These are phyloP conservation scores for Cochlearia excelsa DNA, from an alignment of 345 rosid species.

Conservation along the genomic window DNA sequence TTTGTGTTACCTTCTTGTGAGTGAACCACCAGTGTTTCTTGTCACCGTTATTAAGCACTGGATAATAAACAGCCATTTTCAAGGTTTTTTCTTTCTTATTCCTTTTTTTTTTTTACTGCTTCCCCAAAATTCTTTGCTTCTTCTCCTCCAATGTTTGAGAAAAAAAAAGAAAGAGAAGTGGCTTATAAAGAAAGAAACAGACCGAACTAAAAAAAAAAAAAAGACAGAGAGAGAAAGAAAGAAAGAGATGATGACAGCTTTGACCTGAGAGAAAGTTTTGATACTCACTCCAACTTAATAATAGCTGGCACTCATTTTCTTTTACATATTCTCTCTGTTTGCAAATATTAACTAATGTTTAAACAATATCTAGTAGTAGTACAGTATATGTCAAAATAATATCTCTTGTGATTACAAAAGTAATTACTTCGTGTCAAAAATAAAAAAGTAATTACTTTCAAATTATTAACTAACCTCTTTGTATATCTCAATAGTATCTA, in stretches of 20 bases:
- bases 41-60: slow-evolving; percentile 30
- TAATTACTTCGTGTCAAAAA: too few relatives aligned
- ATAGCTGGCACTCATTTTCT: slow-evolving; percentile 32
- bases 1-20: slow-evolving; percentile 31
- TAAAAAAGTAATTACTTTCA: too few relatives aligned
- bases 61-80: slow-evolving; percentile 34
- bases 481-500: background rate
- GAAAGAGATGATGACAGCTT: slow-evolving; percentile 54
- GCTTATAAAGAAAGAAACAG: slow-evolving; percentile 35
- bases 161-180: slow-evolving; percentile 33
- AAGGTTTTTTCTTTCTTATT: background rate
- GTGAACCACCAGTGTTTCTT: slow-evolving; percentile 43
- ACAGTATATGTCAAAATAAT: background rate
- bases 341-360: too few relatives aligned
- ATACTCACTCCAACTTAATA: slow-evolving; percentile 44
- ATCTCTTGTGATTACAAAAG: slow-evolving; percentile 12
- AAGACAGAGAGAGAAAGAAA: slow-evolving; percentile 19
- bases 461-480: background rate
- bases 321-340: slow-evolving; percentile 45
- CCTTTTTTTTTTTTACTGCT: background rate
- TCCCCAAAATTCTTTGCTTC: slow-evolving; percentile 31
- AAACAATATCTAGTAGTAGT: too few relatives aligned
- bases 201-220: slow-evolving; percentile 1
- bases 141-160: slow-evolving; percentile 32
- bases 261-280: slow-evolving; percentile 72